A percentile compares a stretch with the other conserved stretches of the same genome.
Conservation (phyloP, 2,329 filamentous ascomycete genomes). For the Colletotrichum orbiculare region DNA sequence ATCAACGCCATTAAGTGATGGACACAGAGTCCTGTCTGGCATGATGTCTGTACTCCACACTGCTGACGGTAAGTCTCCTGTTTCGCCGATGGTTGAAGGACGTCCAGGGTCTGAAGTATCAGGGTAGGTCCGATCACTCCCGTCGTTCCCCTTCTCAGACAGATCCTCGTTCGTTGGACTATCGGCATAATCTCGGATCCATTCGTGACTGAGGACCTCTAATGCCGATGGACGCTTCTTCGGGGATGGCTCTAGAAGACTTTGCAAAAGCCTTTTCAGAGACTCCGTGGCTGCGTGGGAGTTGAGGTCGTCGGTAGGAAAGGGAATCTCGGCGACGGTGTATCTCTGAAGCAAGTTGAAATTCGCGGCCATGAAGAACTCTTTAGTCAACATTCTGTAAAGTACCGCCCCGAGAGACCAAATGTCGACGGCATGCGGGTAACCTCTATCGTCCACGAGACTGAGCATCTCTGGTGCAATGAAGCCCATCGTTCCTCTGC, state of each 20-base stretch:
- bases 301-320: neutral
- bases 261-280: neutral
- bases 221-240: neutral
- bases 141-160: neutral
- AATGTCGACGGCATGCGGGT: slow-evolving; percentile 3
- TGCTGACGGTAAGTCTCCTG: neutral
- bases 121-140: neutral
- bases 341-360: neutral
- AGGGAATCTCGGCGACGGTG: neutral
- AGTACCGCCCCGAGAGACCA: neutral
- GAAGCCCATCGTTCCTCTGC: neutral
- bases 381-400: neutral
- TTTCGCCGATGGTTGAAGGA: neutral
- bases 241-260: neutral
- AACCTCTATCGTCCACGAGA: neutral
- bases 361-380: neutral
- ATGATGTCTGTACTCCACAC: neutral
- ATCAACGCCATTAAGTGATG: neutral
- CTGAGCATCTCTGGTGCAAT: slow-evolving; percentile 4
- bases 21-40: neutral
- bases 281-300: neutral
- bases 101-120: neutral
- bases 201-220: neutral
- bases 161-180: neutral
- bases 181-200: neutral